Evolutionary conservation across 208 protist genomes (phyloP), one percentile per base, ranked within the genome.

Genomic region (Lotmaria passim): DNA sequence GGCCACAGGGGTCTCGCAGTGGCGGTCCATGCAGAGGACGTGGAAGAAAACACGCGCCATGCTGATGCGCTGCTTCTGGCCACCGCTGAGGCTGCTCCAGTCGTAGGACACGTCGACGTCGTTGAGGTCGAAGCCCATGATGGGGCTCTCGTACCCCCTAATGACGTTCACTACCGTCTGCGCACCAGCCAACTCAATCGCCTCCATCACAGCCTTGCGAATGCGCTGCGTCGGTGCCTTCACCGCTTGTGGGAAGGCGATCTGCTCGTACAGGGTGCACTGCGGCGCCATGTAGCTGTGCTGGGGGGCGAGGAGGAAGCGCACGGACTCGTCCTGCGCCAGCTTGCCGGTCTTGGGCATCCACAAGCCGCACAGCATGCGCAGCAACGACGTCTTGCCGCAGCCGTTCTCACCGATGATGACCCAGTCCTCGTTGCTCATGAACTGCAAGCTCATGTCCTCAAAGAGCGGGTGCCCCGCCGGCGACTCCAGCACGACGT

Each of bases 21-120:
- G 79, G 38, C 84, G 79, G 50, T 93, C 81, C 74, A 86, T 89
- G 55, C 52, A 52, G 24, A 97, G 56, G 6, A 90, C 76, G 50
- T 92, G 86, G 69, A 91, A 97, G 77, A 95, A 97, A 21, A 95
- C 79, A 41, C 89, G 83, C 0, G 89, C 85, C 79, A 97, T 89
- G 63, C 81, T 94, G 58, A 97, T 83, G 50, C 86, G 83, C 79
- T 97, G 87, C 69, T 92, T 90, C 74, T 97, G 88, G 11, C 92
- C 92, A 41, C 91, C 91, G 47, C 91, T 96, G 46, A 94, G 87
- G 48, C 86, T 89, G n/a, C 24, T 71, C 89, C 89, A 96, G 65
- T 93, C 85, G 72, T 91, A 93, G 26, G 78, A 81, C 19, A 85
- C 76, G 69, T 93, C 87, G 4, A 55, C 69, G 36, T 83, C 77